Conservation (phyloP, 768 basidiomycete genomes). For the Serendipita sp. region DNA sequence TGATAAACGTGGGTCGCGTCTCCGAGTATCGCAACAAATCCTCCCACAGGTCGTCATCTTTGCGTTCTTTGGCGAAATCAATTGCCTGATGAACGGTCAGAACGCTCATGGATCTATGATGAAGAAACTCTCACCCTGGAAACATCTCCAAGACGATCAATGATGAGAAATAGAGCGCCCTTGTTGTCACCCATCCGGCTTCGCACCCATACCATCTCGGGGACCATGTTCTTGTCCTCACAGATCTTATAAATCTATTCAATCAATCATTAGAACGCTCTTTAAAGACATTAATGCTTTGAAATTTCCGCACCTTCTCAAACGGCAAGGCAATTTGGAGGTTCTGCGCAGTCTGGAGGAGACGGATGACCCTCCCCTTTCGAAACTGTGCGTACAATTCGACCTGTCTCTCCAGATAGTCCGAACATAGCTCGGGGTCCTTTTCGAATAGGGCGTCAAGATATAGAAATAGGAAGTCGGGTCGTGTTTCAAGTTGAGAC, state of each 20-base stretch:
- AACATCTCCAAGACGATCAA: slow-evolving; percentile 87
- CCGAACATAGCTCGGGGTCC: slow-evolving; percentile 62
- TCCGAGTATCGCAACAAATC: slow-evolving; percentile 90
- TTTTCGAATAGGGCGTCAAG: slow-evolving; percentile 79
- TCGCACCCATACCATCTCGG: slow-evolving; percentile 93
- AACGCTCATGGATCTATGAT: background rate
- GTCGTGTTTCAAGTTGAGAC: slow-evolving; percentile 58
- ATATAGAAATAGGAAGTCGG: slow-evolving; percentile 81
- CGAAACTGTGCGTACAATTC: slow-evolving; percentile 86
- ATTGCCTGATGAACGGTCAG: slow-evolving; percentile 50
- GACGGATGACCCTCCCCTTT: slow-evolving; percentile 57
- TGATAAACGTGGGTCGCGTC: slow-evolving; percentile 88
- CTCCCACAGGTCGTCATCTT: slow-evolving; percentile 95
- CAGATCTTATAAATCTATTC: slow-evolving; percentile 73
- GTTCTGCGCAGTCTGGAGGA: slow-evolving; percentile 82
- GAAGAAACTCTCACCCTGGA: slow-evolving; percentile 40
- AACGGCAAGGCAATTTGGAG: slow-evolving; percentile 32
- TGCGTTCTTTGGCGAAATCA: slow-evolving; percentile 95
- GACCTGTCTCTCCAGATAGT: slow-evolving; percentile 79
- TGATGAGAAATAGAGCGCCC: slow-evolving; percentile 83
- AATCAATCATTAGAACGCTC: background rate
- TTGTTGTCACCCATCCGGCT: slow-evolving; percentile 98
- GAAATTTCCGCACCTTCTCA: slow-evolving; percentile 51
- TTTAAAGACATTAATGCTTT: slow-evolving; percentile 5
- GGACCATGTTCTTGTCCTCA: slow-evolving; percentile 68